Conservation (phyloP, 2,329 filamentous ascomycete genomes). For the Exophiala phaeomuriformis region DNA sequence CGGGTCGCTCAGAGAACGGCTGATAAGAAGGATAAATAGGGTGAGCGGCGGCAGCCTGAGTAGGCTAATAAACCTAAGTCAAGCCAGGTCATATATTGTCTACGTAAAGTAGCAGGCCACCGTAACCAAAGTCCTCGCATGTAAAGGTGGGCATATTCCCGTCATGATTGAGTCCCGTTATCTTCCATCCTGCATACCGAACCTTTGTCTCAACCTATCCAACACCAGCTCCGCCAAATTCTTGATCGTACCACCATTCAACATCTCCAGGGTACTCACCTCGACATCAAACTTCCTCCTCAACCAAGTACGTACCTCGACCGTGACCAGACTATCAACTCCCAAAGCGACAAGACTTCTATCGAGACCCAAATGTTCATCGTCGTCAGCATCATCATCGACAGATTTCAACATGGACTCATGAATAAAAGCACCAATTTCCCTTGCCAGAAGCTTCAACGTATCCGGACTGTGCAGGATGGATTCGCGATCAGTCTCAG, state of each 20-base stretch:
- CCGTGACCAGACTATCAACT: slow-evolving; percentile 21
- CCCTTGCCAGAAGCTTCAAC: slow-evolving; percentile 15
- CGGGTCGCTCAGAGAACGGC: too few species aligned
- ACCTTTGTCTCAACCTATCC: not conserved
- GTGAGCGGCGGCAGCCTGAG: too few species aligned
- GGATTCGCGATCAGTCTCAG: not conserved
- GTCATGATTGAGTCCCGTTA: too few species aligned
- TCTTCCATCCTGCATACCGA: too few species aligned
- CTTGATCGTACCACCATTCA: slow-evolving; percentile 30
- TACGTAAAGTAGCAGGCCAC: too few species aligned
- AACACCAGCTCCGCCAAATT: slow-evolving; percentile 29
- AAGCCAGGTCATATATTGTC: too few species aligned
- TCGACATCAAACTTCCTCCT: slow-evolving; percentile 27
- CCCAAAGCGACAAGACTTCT: slow-evolving; percentile 17
- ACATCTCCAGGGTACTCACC: slow-evolving; percentile 51
- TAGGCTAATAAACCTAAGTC: too few species aligned
- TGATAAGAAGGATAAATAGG: too few species aligned
- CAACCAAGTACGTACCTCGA: slow-evolving; percentile 24
- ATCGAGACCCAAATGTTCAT: slow-evolving; percentile 20
- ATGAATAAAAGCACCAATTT: slow-evolving; percentile 27
- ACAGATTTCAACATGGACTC: slow-evolving; percentile 18
- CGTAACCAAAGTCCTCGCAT: too few species aligned
- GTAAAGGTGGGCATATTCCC: too few species aligned
- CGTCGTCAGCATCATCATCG: slow-evolving; percentile 12
- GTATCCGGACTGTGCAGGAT: slow-evolving; percentile 16